Evolutionary conservation across 208 protist species (phyloP), one percentile per base, ranked within the genome.

Genomic region (Trypanosoma brucei): DNA sequence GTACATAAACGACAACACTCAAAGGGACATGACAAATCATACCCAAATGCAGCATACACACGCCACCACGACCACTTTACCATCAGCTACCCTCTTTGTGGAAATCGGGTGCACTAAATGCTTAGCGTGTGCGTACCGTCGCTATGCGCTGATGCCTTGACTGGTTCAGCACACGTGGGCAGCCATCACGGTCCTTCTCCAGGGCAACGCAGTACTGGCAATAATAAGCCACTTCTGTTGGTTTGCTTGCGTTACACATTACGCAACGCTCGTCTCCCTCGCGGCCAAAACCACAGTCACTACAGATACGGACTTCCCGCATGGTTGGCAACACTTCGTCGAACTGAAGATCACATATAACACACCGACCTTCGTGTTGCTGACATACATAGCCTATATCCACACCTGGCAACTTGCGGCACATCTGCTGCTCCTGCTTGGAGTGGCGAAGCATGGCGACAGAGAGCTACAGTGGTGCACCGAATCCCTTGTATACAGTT

Each of bases 131-230:
- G 52, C 75, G 69, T 35, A 90, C 49, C 7, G 76, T 76, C 3
- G 71, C 69, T 50, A 92, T 65, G 22, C 85, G 81, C 69, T 92
- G 85, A 54, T 92, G 85, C 14, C 76, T 67, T 1, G 70, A 85
- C 55, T 87, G 72, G 70, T 93, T 93, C 40, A 93, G 39, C 48
- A 93, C 84, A 22, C 84, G 79, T 34, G 91, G 91, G 58, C 91
- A 96, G 30, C 91, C 91, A 52, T 96, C 91, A 4, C 86, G 46
- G 68, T 96, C 87, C 69, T 94, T 93, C 61, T 93, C 91, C n/a
- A 94, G 75, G 35, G 79, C 77, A 2, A 86, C 79, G 50, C 91
- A 96, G 60, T 92, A 90, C 0, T 76, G 66, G 62, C 91, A 96
- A 69, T 96, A 96, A 69, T 91, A 96, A n/a, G 91, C 91, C 30